Evolutionary conservation across 148 eudicot genomes (phyloP), one percentile per base, ranked within the genome.

Genomic region (Mesembryanthemum crystallinum): DNA sequence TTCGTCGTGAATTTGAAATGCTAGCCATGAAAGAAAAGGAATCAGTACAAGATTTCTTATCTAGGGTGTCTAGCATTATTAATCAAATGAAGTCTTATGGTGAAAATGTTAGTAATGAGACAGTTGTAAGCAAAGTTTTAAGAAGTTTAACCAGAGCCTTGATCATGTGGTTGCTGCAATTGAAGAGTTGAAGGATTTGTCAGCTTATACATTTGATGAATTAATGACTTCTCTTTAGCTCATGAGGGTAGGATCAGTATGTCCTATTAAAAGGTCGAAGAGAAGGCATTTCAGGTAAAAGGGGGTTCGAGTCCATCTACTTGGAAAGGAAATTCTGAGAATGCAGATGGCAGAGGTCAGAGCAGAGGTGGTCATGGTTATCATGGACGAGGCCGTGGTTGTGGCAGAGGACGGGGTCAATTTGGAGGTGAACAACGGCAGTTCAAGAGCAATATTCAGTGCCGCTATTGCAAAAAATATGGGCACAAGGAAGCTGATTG

Each of bases 1-100:
- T 73, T 25, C 8, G 27, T 43, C 42, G 15, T 45, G n/a, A 62
- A 39, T 73, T 61, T 73, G 68, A 73, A 18, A 37, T 23, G 14
- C 12, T 66, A n/a, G 33, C 9, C 2, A 42, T 73, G 68, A 18
- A 73, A 62, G 54, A 37, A 3, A 61, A 62, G 14, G 68, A 73
- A 45, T 52, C 58, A 15, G n/a, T 52, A 11, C 58, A 52, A 52
- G 23, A 8, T 3, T 60, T 23, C 5, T 27, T 60, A 8, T 60
- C 64, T 18, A 24, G 30, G 5, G 64, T 60, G 30, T 60, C 64
- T 60, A 11, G 64, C 20, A 60, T 60, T 60, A 30, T 60, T 5
- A 60, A 10, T 60, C 64, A 60, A 7, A 60, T 24, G 64, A 60
- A 27, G 30, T 23, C 13, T 23, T 60, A 60, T 60, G 64, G 64